Evolutionary conservation across 1,284 basidiomycete genomes (phyloP), one percentile per base, ranked within the genome.

Genomic region (Trametes versicolor): DNA sequence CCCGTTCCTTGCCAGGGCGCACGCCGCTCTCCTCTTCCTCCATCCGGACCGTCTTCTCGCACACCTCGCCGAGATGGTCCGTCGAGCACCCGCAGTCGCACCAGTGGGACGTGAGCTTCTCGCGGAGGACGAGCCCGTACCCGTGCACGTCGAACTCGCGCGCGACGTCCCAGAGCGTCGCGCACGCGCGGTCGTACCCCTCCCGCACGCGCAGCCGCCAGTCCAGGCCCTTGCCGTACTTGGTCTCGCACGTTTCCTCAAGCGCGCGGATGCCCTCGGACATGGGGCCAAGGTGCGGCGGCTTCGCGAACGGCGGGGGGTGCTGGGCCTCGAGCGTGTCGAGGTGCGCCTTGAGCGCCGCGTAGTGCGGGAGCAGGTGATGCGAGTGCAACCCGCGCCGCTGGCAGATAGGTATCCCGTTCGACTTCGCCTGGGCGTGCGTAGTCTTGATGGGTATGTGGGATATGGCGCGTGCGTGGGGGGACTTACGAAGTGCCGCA

Each of bases 1-100:
- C 89, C 55, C 86, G 77, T 71, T 87, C 85, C 75, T 91, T 89
- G 5, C 89, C 88, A 0, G 83, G 77, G 32, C 85, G 73, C 5
- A 85, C 80, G 0, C 84, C 82, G 43, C 74, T 84, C 60, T 82
- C 83, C 68, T 86, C 84, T 70, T 90, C 89, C 39, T 90, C 89
- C 71, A 89, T 86, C 56, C 87, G 76, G 32, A 91, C 88, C 8
- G 88, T 89, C 64, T 82, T 81, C 77, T 91, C 89, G 68, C 89
- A 91, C 15, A 91, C 89, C 73, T 91, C 89, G 1, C 88, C 87
- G 17, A 91, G 77, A 71, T 91, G 89, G 73, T 91, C 89, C 36
- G 88, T 91, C 57, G 88, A 90, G 73, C 89, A 91, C 2, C 89
- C 89, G 75, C 90, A 91, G 64, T 90, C 88, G 71, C 89, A 91